Conservation (phyloP, 108 stramenopile genomes). For the Schizochytrium sp. region DNA sequence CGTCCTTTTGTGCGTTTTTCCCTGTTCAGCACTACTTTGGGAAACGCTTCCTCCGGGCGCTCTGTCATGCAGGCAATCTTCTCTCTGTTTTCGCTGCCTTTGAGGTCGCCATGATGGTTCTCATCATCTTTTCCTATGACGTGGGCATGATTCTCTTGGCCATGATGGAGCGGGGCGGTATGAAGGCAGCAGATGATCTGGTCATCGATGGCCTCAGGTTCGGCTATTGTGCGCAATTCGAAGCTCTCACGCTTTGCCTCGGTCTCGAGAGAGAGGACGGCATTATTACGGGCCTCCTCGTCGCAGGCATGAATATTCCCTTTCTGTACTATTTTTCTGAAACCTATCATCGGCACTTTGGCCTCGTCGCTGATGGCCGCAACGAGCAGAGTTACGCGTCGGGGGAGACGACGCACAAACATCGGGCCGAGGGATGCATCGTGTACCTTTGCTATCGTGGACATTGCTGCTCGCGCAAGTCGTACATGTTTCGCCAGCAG, state of each 20-base stretch:
- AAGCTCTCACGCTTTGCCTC: not conserved
- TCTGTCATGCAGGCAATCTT: not conserved
- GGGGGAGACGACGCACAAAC: slow-evolving; percentile 2
- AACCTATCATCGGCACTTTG: slow-evolving; percentile 12
- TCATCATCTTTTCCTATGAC: not conserved
- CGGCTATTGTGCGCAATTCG: not conserved
- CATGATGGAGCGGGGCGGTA: not conserved
- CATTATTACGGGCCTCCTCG: not conserved
- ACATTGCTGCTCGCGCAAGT: not conserved
- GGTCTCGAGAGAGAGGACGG: not conserved
- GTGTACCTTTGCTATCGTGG: not conserved
- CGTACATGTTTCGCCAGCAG: slow-evolving; percentile 7
- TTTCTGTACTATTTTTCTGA: slow-evolving; percentile 9
- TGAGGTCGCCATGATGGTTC: not conserved
- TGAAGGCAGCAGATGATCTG: not conserved
- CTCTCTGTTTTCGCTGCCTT: not conserved
- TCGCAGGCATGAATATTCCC: not conserved
- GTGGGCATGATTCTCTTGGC: not conserved
- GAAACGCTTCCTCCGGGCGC: not conserved
- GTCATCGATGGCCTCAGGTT: not conserved
- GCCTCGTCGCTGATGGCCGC: not conserved
- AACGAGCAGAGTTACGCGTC: slow-evolving; percentile 1
- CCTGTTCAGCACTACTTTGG: not conserved
- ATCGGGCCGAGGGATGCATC: slow-evolving; percentile 1
- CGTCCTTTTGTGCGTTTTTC: not conserved